phyloP scores from a whole-genome alignment of 2,329 filamentous ascomycete species.

The Pyrenophora tritici-repentis region DNA sequence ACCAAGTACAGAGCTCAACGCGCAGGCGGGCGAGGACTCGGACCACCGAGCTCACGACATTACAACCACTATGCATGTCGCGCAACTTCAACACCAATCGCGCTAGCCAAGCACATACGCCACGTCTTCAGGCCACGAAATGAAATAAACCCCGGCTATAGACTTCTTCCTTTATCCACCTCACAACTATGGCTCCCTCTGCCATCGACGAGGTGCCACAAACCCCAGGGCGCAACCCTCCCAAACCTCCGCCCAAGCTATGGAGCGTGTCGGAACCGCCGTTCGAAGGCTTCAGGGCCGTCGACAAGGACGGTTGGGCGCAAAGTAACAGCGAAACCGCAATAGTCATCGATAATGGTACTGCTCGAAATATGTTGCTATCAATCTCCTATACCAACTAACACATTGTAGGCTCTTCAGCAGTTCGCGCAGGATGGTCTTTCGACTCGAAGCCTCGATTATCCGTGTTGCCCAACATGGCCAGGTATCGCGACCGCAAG shows the following conservation, averaged over 20 bases:
- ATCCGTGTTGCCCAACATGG: conserved; percentile 84
- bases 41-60: conserved; percentile 28
- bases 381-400: conserved; percentile 12
- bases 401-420: conserved; percentile 71
- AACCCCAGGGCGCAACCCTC: conserved; percentile 53
- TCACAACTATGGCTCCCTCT: conserved; percentile 43
- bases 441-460: conserved; percentile 84
- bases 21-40: conserved; percentile 27
- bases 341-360: conserved; percentile 98
- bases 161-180: conserved; percentile 12
- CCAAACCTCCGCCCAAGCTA: conserved; percentile 59
- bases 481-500: conserved; percentile 94
- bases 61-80: conserved; percentile 22
- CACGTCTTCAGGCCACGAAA: conserved; percentile 25
- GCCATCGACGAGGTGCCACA: conserved; percentile 47
- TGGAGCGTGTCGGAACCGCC: conserved; percentile 63
- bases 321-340: conserved; percentile 68
- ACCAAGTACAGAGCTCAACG: too few species aligned
- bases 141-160: conserved; percentile 27
- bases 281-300: conserved; percentile 63
- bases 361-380: background rate
- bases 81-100: conserved; percentile 20
- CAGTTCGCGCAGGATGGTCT: conserved; percentile 92
- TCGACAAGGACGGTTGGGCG: conserved; percentile 71
- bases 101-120: conserved; percentile 23